Evolutionary conservation across 176 grass and related monocot species (phyloP), one percentile per base, ranked within the genome.

Genomic region (Oryza glaberrima): DNA sequence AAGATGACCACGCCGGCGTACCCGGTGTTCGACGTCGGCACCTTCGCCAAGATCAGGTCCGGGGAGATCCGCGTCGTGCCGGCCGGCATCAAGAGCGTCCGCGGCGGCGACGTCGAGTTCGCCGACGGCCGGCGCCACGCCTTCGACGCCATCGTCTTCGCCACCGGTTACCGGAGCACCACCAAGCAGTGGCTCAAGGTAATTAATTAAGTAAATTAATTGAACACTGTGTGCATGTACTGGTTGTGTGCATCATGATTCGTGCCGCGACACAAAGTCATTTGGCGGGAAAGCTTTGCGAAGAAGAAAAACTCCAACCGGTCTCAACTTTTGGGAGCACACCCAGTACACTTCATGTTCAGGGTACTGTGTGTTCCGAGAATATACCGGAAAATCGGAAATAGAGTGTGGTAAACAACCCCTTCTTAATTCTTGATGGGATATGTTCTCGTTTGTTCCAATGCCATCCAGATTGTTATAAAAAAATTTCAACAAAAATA

Each of bases 121-220:
- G 67, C 76, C 0, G 81, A 93, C 75, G 84, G 92, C 14, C 81
- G 76, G 47, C 58, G n/a, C 17, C 16, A 91, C 48, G 82, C 75
- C 9, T 97, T 91, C 34, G 95, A 97, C 63, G 88, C 84, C 28
- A 91, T 97, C 52, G 79, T 97, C 83, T 82, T 97, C 43, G 92
- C 95, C 20, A 97, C 92, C 16, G 92, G 95, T 0, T 97, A 94
- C 63, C 83, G 88, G 52, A 93, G 90, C 83, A 89, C 84, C 25
- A 84, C 81, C 10, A 67, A 69, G 7, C 41, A 81, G 9, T 94
- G 95, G 95, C 90, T 97, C n/a, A 83, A 91, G 95, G 95, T 94
- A 30, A 30, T 30, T 30, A 30, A 30, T 30, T 30, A 30, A 30
- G 28, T 30, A 30, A 30, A 30, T 30, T 30, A 30, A 30, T 30